Evolutionary conservation across 2,329 filamentous ascomycete genomes (phyloP), one percentile per base, ranked within the genome.

Genomic region (Verticillium nonalfalfae): DNA sequence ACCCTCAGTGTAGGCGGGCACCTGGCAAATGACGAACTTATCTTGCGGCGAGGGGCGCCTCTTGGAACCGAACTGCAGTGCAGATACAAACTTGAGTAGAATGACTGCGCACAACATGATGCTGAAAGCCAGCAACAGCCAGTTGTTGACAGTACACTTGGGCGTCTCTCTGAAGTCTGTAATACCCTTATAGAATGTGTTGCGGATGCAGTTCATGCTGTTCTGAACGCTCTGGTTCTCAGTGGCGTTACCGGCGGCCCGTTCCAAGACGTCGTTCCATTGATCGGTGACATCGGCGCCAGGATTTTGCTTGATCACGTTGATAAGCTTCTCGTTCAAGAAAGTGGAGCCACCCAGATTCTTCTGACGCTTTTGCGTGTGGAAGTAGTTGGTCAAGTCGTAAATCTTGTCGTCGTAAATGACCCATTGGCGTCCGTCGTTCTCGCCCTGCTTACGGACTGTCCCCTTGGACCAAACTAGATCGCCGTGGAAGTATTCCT

Each of bases 1-100:
- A 69, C 93, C 95, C 79, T 99, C 95, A 0, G 95, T 99, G 72
- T 99, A 99, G 5, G 95, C 95, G 10, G 95, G 95, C 36, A 99
- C 93, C 75, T 97, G 93, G 76, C 95, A 98, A 67, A 99, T 98
- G 68, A 99, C 93, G 69, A 99, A 99, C 73, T 98, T 99, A 76
- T 99, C 95, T 75, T 98, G 95, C 40, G 93, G 90, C 6, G 90
- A 84, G 2, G 95, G 95, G 18, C 91, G 88, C 62, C 91, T 86
- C 79, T 97, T 97, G 5, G 93, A 93, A 56, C 94, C 93, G 63
- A 99, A 91, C 70, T 97, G 95, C 52, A 99, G 82, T 13, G 95
- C 95, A 59, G 95, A 88, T 70, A 99, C 74, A 78, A 99, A 99
- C 76, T 98, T 99, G 76, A 90, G 78, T 58, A 87, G 71, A 66